A percentile compares a stretch with the other conserved stretches of the same genome.
phyloP scores from a whole-genome alignment of 139 green algal genomes.

The Asterochloris erici region DNA sequence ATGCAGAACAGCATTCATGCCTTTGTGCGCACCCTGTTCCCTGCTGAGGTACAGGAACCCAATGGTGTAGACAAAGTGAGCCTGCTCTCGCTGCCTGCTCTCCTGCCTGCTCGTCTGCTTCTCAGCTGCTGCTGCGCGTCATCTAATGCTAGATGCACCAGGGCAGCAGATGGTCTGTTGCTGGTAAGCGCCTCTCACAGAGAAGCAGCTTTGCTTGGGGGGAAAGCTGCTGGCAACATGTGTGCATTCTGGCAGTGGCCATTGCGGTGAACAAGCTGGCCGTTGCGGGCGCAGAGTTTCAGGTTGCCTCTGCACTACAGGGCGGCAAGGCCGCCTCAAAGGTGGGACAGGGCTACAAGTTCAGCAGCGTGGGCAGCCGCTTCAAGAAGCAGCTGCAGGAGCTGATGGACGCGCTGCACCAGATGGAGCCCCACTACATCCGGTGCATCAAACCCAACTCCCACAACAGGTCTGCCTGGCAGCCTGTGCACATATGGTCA shows the following conservation, averaged over 20 bases:
- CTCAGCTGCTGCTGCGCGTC: background rate
- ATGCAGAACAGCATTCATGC: conserved; percentile 52
- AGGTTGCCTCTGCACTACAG: too few species aligned
- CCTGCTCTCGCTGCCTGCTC: background rate
- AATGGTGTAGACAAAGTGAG: conserved; percentile 8
- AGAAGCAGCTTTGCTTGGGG: too few species aligned
- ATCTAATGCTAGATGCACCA: background rate
- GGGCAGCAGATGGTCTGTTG: too few species aligned
- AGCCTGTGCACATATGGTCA: background rate
- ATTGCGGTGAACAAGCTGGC: too few species aligned
- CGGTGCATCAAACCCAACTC: conserved; percentile 99
- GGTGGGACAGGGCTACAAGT: conserved; percentile 71
- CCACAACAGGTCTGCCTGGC: conserved; percentile 36
- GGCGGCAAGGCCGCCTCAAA: background rate
- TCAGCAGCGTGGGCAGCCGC: conserved; percentile 78
- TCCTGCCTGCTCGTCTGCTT: background rate
- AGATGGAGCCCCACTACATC: conserved; percentile 98
- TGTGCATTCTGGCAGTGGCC: too few species aligned
- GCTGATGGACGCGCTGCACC: conserved; percentile 89
- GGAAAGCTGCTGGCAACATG: too few species aligned
- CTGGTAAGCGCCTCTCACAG: too few species aligned
- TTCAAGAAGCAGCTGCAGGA: conserved; percentile 96
- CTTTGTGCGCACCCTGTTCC: conserved; percentile 74
- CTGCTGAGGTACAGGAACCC: conserved; percentile 29
- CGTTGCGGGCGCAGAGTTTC: too few species aligned